Evolutionary conservation across 1,284 basidiomycete genomes (phyloP).

Genomic region (Puccinia novopanici): DNA sequence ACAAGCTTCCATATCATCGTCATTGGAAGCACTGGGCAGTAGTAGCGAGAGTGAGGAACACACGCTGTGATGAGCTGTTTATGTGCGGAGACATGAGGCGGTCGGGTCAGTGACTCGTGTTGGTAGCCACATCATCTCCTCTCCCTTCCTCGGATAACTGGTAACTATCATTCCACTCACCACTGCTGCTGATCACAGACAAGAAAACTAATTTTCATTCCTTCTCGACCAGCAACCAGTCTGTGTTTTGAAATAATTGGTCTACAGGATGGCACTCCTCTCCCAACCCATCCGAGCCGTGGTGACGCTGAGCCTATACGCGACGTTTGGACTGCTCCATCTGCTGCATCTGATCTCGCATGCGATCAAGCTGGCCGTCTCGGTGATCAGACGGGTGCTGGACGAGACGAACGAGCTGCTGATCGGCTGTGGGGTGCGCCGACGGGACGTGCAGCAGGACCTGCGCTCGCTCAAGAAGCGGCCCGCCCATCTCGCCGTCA

Average conservation of each 20-base stretch:
- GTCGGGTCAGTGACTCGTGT: no score
- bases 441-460: background rate
- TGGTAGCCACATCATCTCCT: no score
- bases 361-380: conserved; percentile 11
- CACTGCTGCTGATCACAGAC: background rate
- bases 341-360: conserved; percentile 30
- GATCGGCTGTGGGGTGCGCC: background rate
- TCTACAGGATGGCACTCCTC: background rate
- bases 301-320: background rate
- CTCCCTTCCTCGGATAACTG: no score
- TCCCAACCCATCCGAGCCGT: background rate
- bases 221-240: background rate
- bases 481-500: conserved; percentile 30
- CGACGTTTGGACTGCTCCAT: conserved; percentile 7
- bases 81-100: no score
- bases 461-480: conserved; percentile 17
- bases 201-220: background rate
- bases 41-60: no score
- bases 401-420: conserved; percentile 11
- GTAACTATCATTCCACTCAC: no score
- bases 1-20: no score
- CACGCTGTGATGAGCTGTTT: no score
- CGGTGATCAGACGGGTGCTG: background rate
- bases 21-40: no score
- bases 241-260: background rate